Evolutionary conservation across 192 early-diverging fungal species (phyloP), one percentile per base, ranked within the genome.

Genomic region (Funneliformis geosporum): DNA sequence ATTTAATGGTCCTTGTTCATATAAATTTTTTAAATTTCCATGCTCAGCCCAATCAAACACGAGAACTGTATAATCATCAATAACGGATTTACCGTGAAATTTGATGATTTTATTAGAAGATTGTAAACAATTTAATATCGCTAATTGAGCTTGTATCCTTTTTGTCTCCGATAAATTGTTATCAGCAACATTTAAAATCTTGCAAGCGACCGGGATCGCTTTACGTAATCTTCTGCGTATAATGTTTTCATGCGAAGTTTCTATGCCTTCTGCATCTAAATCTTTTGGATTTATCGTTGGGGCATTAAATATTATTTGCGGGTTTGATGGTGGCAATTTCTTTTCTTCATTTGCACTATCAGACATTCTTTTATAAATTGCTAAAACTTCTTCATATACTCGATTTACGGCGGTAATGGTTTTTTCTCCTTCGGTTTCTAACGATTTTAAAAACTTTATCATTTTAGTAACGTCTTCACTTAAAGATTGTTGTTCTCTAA

Each of bases 31-130:
- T 12, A 76, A 55, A 76, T 60, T 64, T n/a, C 75, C 75, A 42
- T 42, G 21, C 23, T 76, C 75, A 25, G 75, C 75, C 75, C 75
- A 76, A 38, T 76, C 75, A 46, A 76, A 62, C 6, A 76, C 60
- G 11, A 62, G 60, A 8, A 76, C 75, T 0, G 21, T 3, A 28
- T 8, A 0, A 76, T 39, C 60, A n/a, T 76, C 50, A 43, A 60
- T n/a, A 0, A 9, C 7, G 8, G 60, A 76, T 42, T 40, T 21
- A 25, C 75, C 75, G 23, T 76, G 38, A 64, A 76, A 76, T 40
- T 62, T 60, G 12, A 76, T 76, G 4, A 76, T 76, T n/a, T 64
- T 60, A 27, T 43, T 60, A 64, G 39, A 38, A 27, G 25, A 38
- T 18, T 28, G 60, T 64, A 76, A 18, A 8, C n/a, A 43, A 16